Evolutionary conservation across 805 yeast genomes (phyloP), one percentile per base, ranked within the genome.

Genomic region (Lipomyces chichibuensis): DNA sequence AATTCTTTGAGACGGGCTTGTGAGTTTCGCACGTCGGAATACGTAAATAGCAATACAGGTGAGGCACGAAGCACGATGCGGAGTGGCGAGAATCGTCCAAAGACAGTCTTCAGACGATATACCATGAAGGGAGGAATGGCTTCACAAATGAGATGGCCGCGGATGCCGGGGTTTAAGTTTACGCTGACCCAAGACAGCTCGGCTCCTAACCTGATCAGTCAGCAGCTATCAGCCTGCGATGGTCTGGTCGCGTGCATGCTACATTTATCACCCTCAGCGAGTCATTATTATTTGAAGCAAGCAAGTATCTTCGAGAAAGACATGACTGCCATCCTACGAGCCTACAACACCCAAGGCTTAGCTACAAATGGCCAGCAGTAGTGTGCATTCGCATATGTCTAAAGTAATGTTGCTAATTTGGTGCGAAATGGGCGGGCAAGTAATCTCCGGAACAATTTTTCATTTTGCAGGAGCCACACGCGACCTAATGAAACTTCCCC

Each of bases 1-100:
- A 64, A 57, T 37, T 63, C 65, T 23, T 55, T 55, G 49, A 59
- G 53, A 14, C 51, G 57, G 56, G 25, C 6, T 23, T 23, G 39
- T 17, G 54, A 39, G 60, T 58, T 43, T 25, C 43, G 43, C 27
- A 27, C 11, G 59, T 56, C 59, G 20, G 54, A 9, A 25, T 27
- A 58, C 29, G 43, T 33, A 33, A 39, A 58, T 33, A 58, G 37
- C 13, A 58, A 55, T 51, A 58, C 60, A 13, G 60, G 60, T 20
- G 60, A 37, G 35, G 60, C 60, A 27, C 60, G 60, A 43, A 58
- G 37, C n/a, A 7, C 60, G 20, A 46, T 56, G 32, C 59, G 49
- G 20, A 35, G 29, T 5, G 46, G 20, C 2, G 59, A 56, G 32
- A 33, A 23, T 33, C 46, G 46, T 20, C 17, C 49, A 33, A 56